These are phyloP conservation scores for Pinus albicaulis DNA, from an alignment of 75 land plant genomes.

Conservation along the genomic window DNA sequence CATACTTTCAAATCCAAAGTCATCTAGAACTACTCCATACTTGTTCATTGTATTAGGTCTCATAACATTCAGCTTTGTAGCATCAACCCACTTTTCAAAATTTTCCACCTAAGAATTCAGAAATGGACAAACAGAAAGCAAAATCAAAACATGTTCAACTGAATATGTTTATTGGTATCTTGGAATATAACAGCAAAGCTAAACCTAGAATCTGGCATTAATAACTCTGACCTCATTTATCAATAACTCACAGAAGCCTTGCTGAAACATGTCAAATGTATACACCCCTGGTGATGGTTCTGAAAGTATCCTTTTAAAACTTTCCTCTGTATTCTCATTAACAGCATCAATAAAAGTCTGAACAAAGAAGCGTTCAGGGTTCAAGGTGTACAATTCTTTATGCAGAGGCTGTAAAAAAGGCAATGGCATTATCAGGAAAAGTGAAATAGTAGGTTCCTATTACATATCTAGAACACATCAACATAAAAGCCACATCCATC, in stretches of 20 bases:
- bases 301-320: slow-evolving; percentile 30
- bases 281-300: slow-evolving; percentile 59
- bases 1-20: slow-evolving; percentile 47
- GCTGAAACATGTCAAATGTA: slow-evolving; percentile 47
- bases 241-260: slow-evolving; percentile 38
- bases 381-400: slow-evolving; percentile 41
- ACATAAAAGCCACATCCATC: not conserved
- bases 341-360: slow-evolving; percentile 38
- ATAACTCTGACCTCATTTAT: slow-evolving; percentile 32
- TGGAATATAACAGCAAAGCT: not conserved
- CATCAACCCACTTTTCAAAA: slow-evolving; percentile 45
- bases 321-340: slow-evolving; percentile 41
- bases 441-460: not conserved
- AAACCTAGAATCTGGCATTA: not conserved
- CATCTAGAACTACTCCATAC: slow-evolving; percentile 51
- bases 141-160: not conserved
- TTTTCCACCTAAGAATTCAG: slow-evolving; percentile 32
- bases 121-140: not conserved
- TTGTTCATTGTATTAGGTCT: slow-evolving; percentile 54
- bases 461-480: not conserved
- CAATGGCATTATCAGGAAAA: slow-evolving; percentile 2
- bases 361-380: slow-evolving; percentile 38
- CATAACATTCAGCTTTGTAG: slow-evolving; percentile 29
- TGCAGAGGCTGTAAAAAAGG: slow-evolving; percentile 41
- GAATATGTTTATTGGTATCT: not conserved